phyloP scores from a whole-genome alignment of 305 asterid species.

The Rubia tinctorum region DNA sequence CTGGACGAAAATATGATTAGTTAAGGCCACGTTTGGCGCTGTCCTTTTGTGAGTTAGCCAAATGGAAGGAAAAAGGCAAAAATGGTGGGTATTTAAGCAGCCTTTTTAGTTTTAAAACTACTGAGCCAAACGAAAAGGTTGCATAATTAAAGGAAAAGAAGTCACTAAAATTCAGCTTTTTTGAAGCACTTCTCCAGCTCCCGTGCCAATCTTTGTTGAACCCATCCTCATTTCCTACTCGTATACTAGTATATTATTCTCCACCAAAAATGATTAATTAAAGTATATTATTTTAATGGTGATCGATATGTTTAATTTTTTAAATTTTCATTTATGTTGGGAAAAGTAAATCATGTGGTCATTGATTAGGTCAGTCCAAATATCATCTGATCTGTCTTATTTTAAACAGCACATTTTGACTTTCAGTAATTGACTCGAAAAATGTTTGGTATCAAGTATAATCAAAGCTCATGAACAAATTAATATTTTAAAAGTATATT shows the following conservation, averaged over 20 bases:
- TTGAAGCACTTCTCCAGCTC: slow-evolving; percentile 45
- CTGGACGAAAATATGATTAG: slow-evolving; percentile 19
- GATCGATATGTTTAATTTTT: too few species aligned
- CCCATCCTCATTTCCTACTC: slow-evolving; percentile 22
- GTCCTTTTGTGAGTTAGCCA: slow-evolving; percentile 41
- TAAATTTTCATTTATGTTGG: background rate
- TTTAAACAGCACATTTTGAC: too few species aligned
- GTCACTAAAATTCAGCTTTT: slow-evolving; percentile 48
- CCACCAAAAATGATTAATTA: background rate
- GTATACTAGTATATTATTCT: background rate
- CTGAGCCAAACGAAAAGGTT: slow-evolving; percentile 17
- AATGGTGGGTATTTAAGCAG: slow-evolving; percentile 13
- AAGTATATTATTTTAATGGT: background rate
- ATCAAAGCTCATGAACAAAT: too few species aligned
- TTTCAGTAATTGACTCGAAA: too few species aligned
- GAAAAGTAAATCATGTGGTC: background rate
- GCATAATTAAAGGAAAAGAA: slow-evolving; percentile 29
- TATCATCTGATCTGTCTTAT: too few species aligned
- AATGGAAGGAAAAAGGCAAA: slow-evolving; percentile 17
- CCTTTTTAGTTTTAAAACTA: slow-evolving; percentile 8
- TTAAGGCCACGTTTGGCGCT: slow-evolving; percentile 31
- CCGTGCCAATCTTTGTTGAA: slow-evolving; percentile 47
- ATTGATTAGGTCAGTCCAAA: background rate
- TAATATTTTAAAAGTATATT: too few species aligned
- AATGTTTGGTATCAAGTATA: too few species aligned